phyloP scores from a whole-genome alignment of 306 rosid species.

The Lathyrus sativus region DNA sequence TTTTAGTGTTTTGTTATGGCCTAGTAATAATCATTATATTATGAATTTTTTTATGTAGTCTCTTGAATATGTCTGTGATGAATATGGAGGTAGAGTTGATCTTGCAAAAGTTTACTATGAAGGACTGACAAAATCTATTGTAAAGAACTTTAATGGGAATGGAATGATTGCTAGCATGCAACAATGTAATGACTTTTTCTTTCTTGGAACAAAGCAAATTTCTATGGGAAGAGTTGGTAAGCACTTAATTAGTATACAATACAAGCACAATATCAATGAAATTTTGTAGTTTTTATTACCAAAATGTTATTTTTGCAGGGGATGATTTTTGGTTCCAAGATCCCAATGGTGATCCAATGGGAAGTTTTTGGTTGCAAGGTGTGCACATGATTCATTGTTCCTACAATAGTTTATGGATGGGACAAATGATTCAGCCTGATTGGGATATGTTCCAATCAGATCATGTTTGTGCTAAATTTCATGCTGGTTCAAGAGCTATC shows the following conservation, averaged over 20 bases:
- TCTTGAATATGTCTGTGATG: constrained; percentile 70
- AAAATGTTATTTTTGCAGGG: constrained; percentile 42
- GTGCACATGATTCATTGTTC: constrained; percentile 91
- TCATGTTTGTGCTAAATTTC: constrained; percentile 77
- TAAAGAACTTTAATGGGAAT: constrained; percentile 74
- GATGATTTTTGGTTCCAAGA: constrained; percentile 97
- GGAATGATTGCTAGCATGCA: constrained; percentile 93
- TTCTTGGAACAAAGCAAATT: constrained; percentile 75
- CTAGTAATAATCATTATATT: neutral
- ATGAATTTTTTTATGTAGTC: constrained; percentile 37
- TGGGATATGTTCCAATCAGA: constrained; percentile 98
- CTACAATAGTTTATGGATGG: constrained; percentile 96
- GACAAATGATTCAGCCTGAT: constrained; percentile 84
- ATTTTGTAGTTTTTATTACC: neutral
- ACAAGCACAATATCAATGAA: neutral
- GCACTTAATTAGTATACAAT: constrained; percentile 18
- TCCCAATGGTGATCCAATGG: constrained; percentile 92
- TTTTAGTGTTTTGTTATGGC: neutral
- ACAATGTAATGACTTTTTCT: constrained; percentile 92
- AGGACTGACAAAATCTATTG: constrained; percentile 61
- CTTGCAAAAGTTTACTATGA: constrained; percentile 77
- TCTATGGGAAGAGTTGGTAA: constrained; percentile 79
- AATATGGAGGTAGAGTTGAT: constrained; percentile 82
- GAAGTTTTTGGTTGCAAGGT: constrained; percentile 82
- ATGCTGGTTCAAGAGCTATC: constrained; percentile 86